Evolutionary conservation across 179 eudicot species (phyloP), one percentile per base, ranked within the genome.

Genomic region (Monotropa hypopitys): DNA sequence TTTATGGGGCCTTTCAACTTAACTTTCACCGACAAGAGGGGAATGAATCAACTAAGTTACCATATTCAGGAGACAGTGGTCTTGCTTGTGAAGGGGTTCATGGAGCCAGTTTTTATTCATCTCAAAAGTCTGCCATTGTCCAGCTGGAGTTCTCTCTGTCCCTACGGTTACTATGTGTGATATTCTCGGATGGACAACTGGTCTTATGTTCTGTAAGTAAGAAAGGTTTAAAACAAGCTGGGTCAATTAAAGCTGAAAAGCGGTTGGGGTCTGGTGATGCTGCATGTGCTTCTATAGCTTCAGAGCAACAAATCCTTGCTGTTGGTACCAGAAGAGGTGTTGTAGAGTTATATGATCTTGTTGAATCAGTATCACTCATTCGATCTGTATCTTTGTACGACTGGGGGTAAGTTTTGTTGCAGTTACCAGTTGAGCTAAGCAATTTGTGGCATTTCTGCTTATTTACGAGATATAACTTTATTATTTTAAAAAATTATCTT

Each of bases 251-350:
- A 85, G 85, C 90, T 78, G 99, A 91, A 82, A 91, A 80, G 85
- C 47, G 70, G 53, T 80, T 95, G 84, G 93, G 91, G 68, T 84
- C 92, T 56, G 87, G 89, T 76, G 98, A 95, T 84, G 93, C 90
- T 81, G 87, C 88, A 28, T 95, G 97, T 81, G 85, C 86, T 82
- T 90, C 99, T 70, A 76, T 93, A 62, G 92, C 97, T 82, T 84
- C 93, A 15, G 91, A 89, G 78, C 95, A 95, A 80, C 90, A 91
- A 83, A 88, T 95, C 81, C 90, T 95, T 81, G 99, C 99, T 75
- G 99, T 90, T 84, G 99, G 99, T 72, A 91, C 95, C 82, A 89
- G 81, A 79, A 88, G 83, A 85, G 99, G 99, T 56, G 72, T 84
- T 79, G 91, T 93, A 78, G 94, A 93, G 79, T 73, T 95, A 62